These are phyloP conservation scores for Monilinia fructicola DNA, from an alignment of 2,329 filamentous ascomycete genomes.

Conservation along the genomic window DNA sequence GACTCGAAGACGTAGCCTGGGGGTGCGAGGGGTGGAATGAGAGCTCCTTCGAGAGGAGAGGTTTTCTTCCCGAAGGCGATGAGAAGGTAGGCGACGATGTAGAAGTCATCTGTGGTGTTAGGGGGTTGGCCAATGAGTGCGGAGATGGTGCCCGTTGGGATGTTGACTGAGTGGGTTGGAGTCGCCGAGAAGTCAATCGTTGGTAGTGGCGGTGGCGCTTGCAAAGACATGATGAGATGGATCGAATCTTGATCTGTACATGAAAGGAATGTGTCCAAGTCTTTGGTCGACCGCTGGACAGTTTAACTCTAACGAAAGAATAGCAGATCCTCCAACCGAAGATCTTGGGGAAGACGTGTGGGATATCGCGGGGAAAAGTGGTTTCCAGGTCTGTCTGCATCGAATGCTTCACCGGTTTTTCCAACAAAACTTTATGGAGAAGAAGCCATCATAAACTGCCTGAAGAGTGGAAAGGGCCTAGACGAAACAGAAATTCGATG, in stretches of 20 bases:
- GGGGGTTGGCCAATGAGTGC: conserved; percentile 36
- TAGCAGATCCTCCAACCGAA: neutral
- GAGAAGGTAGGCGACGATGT: conserved; percentile 37
- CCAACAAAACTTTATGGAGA: neutral
- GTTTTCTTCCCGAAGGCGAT: conserved; percentile 29
- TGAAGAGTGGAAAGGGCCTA: neutral
- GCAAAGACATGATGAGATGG: conserved; percentile 11
- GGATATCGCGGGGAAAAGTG: neutral
- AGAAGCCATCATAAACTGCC: neutral
- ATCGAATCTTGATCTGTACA: neutral
- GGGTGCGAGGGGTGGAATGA: conserved; percentile 14
- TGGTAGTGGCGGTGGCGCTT: neutral
- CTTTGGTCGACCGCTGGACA: neutral
- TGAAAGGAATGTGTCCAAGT: neutral
- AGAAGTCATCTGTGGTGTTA: conserved; percentile 38
- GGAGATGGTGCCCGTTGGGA: conserved; percentile 31
- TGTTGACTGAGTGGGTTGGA: conserved; percentile 10
- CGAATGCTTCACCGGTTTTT: neutral
- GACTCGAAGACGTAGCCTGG: conserved; percentile 34
- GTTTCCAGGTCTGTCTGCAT: neutral
- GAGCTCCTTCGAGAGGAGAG: conserved; percentile 27
- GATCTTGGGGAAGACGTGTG: neutral
- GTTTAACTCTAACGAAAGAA: too few relatives aligned
- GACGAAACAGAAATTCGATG: neutral
- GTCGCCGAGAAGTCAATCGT: conserved; percentile 13